Evolutionary conservation across 2,329 filamentous ascomycete genomes (phyloP).

Genomic region (Teratosphaeria pseudoeucalypti): DNA sequence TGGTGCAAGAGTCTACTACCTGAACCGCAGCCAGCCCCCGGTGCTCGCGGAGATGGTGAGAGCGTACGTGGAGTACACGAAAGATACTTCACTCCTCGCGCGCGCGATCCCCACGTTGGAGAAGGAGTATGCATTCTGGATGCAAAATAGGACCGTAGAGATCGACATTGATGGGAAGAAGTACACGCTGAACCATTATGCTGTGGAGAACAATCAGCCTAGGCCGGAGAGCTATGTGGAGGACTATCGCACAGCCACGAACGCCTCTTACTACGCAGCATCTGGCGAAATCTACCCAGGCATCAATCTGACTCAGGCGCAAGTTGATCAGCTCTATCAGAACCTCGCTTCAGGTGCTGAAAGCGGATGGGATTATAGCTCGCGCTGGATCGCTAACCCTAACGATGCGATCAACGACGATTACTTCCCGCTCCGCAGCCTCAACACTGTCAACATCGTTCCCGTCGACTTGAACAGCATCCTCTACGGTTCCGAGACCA

Average conservation of each 20-base stretch:
- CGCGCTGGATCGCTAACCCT: slow-evolving; percentile 49
- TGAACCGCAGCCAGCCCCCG: slow-evolving; percentile 59
- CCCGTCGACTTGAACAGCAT: slow-evolving; percentile 61
- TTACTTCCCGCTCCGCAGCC: slow-evolving; percentile 55
- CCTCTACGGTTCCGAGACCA: slow-evolving; percentile 54
- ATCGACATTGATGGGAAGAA: slow-evolving; percentile 35
- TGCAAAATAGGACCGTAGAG: slow-evolving; percentile 44
- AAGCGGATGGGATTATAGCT: slow-evolving; percentile 54
- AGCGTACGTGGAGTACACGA: slow-evolving; percentile 53
- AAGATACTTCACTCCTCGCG: slow-evolving; percentile 50
- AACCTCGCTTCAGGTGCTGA: slow-evolving; percentile 57
- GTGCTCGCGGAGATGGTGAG: slow-evolving; percentile 57
- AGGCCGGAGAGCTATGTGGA: slow-evolving; percentile 58
- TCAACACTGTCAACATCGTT: slow-evolving; percentile 49
- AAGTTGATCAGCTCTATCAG: slow-evolving; percentile 46
- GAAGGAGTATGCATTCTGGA: slow-evolving; percentile 55
- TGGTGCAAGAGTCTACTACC: slow-evolving; percentile 56
- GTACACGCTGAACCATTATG: slow-evolving; percentile 50
- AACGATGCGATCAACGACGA: slow-evolving; percentile 48
- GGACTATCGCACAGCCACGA: slow-evolving; percentile 56
- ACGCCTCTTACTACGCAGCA: slow-evolving; percentile 50
- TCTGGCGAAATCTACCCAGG: slow-evolving; percentile 51
- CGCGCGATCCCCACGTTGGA: slow-evolving; percentile 53
- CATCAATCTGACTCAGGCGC: slow-evolving; percentile 40
- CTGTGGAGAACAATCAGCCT: slow-evolving; percentile 54